phyloP scores from a whole-genome alignment of 2,329 filamentous ascomycete species.

The Monilinia fructicola region DNA sequence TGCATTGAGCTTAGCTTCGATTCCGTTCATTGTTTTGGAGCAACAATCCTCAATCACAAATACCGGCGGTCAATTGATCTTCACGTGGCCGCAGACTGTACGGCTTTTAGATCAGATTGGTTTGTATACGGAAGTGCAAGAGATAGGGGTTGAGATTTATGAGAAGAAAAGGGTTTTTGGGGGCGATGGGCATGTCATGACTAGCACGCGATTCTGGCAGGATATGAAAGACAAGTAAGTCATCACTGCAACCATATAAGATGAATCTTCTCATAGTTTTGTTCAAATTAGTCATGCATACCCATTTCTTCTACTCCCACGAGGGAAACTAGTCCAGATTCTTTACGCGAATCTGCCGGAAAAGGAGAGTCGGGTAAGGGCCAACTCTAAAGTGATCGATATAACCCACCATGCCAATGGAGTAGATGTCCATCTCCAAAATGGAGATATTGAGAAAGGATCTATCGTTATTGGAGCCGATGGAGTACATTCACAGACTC shows the following conservation, averaged over 20 bases:
- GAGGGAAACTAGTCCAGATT: background rate
- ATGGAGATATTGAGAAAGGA: constrained; percentile 37
- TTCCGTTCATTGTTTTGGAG: background rate
- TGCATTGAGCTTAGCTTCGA: background rate
- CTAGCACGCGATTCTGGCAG: background rate
- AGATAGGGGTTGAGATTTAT: background rate
- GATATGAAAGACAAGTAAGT: background rate
- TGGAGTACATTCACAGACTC: background rate
- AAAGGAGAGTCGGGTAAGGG: background rate
- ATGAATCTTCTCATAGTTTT: no score
- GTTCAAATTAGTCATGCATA: constrained; percentile 14
- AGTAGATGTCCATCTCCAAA: background rate
- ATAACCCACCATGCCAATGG: background rate
- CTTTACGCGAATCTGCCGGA: constrained; percentile 15
- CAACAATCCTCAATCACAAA: background rate
- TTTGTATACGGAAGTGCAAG: background rate
- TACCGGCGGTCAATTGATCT: background rate
- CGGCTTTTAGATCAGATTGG: constrained; percentile 10
- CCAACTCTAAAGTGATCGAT: background rate
- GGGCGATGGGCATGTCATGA: background rate
- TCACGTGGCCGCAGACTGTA: background rate
- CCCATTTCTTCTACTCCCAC: background rate
- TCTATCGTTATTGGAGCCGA: constrained; percentile 7
- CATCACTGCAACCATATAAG: background rate
- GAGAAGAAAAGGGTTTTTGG: background rate